Conservation (phyloP, 768 basidiomycete species). For the Lactifluus hygrophoroides region DNA sequence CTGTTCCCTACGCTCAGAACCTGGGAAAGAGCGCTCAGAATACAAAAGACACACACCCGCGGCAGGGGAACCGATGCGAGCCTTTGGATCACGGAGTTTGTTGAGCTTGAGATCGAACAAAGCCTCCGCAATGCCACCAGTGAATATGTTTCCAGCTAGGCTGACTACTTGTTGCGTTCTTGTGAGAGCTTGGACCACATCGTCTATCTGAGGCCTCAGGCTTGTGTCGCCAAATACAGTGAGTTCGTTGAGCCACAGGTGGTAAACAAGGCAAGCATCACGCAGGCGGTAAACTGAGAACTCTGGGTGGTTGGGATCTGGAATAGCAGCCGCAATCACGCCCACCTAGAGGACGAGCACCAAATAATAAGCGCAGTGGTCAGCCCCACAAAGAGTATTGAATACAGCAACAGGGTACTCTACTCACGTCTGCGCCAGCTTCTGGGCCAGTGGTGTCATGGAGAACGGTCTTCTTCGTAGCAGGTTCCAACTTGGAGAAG, state of each 20-base stretch:
- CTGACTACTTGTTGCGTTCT: slow-evolving; percentile 11
- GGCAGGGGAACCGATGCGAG: slow-evolving; percentile 13
- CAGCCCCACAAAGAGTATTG: not conserved
- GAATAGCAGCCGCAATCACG: slow-evolving; percentile 1
- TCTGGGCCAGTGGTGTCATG: slow-evolving; percentile 15
- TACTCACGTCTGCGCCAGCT: slow-evolving; percentile 14
- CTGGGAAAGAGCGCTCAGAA: not conserved
- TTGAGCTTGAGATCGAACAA: slow-evolving; percentile 8
- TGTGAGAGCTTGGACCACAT: slow-evolving; percentile 8
- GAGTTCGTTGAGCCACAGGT: slow-evolving; percentile 16
- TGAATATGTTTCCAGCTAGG: slow-evolving; percentile 15
- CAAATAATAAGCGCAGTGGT: not conserved
- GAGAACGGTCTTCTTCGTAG: not conserved
- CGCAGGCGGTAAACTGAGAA: slow-evolving; percentile 10
- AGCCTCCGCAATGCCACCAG: slow-evolving; percentile 12
- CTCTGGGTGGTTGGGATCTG: slow-evolving; percentile 1
- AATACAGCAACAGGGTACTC: not conserved
- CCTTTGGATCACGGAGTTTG: not conserved
- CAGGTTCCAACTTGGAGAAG: slow-evolving; percentile 5
- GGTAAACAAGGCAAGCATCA: slow-evolving; percentile 14
- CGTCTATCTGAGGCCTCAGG: slow-evolving; percentile 9
- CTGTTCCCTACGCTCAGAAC: not conserved
- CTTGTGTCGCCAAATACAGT: slow-evolving; percentile 4
- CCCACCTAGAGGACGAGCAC: not conserved
- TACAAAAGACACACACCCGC: not conserved